These are phyloP conservation scores for Colletotrichum trifolii DNA, from an alignment of 2,329 filamentous ascomycete species.

Conservation along the genomic window DNA sequence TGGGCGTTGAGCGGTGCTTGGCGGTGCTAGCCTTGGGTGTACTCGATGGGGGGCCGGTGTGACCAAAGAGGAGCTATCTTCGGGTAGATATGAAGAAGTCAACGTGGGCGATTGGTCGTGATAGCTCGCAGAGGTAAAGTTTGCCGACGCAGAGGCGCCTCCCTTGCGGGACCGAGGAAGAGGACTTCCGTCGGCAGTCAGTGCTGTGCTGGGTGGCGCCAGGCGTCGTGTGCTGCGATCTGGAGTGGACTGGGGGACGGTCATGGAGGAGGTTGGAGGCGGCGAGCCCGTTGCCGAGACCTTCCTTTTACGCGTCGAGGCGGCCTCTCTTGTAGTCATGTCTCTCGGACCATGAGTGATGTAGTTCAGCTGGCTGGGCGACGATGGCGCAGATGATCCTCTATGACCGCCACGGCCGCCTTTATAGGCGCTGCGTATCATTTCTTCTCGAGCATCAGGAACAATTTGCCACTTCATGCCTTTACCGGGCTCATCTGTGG, in stretches of 20 bases:
- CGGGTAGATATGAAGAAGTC: conserved; percentile 71
- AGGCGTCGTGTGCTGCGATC: conserved; percentile 57
- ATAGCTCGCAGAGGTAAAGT: conserved; percentile 60
- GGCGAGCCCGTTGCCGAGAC: conserved; percentile 67
- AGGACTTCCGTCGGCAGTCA: conserved; percentile 69
- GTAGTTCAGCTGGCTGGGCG: conserved; percentile 69
- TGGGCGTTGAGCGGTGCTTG: conserved; percentile 82
- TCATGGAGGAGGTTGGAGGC: conserved; percentile 60
- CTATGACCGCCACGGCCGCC: conserved; percentile 72
- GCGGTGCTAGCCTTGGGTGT: conserved; percentile 79
- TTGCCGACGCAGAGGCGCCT: conserved; percentile 56
- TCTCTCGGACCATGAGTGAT: conserved; percentile 69
- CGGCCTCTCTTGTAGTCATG: conserved; percentile 61
- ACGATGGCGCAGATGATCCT: conserved; percentile 78
- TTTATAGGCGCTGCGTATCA: conserved; percentile 77
- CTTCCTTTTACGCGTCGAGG: conserved; percentile 67
- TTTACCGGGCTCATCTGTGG: conserved; percentile 95
- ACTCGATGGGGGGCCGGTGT: conserved; percentile 80
- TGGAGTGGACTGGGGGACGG: conserved; percentile 67
- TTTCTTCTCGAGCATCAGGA: conserved; percentile 85
- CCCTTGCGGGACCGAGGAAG: conserved; percentile 67
- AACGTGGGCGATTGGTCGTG: conserved; percentile 69
- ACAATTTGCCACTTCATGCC: conserved; percentile 99
- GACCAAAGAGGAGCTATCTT: conserved; percentile 71
- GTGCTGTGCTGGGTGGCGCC: conserved; percentile 44